These are phyloP conservation scores for Fragaria nilgerrensis DNA, from an alignment of 306 rosid genomes.

Conservation along the genomic window DNA sequence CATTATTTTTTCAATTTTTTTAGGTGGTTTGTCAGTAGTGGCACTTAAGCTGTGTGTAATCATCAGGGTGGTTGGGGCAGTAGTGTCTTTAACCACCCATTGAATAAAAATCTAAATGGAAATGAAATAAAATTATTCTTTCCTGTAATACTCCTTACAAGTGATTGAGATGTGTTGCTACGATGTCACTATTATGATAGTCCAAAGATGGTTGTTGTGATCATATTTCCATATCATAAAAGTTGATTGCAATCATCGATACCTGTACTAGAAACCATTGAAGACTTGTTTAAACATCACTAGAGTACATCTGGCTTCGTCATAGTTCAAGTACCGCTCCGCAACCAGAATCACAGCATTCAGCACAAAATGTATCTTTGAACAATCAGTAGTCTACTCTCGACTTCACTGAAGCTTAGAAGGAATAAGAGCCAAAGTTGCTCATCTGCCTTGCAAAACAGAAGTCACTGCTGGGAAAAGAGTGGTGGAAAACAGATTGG, in stretches of 20 bases:
- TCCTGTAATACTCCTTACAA: constrained; percentile 29
- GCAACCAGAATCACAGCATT: not conserved
- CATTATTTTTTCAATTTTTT: constrained; percentile 20
- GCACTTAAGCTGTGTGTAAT: constrained; percentile 46
- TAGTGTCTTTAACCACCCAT: constrained; percentile 35
- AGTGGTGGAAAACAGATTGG: not conserved
- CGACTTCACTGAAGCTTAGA: not conserved
- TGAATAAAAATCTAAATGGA: constrained; percentile 26
- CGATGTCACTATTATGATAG: not conserved
- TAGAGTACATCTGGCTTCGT: not conserved
- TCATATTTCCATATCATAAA: not conserved
- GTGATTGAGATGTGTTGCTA: not conserved
- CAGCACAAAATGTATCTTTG: not conserved
- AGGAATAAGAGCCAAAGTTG: not conserved
- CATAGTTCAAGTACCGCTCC: not conserved
- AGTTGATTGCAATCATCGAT: not conserved
- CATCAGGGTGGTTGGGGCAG: constrained; percentile 32
- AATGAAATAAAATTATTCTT: constrained; percentile 51
- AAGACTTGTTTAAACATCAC: not conserved
- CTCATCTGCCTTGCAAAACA: not conserved
- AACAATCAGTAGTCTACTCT: not conserved
- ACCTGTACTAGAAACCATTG: not conserved
- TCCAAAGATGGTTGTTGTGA: not conserved
- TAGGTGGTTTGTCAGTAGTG: constrained; percentile 46
- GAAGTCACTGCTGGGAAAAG: not conserved